Conservation (phyloP, 306 rosid species). For the Vigna unguiculata region DNA sequence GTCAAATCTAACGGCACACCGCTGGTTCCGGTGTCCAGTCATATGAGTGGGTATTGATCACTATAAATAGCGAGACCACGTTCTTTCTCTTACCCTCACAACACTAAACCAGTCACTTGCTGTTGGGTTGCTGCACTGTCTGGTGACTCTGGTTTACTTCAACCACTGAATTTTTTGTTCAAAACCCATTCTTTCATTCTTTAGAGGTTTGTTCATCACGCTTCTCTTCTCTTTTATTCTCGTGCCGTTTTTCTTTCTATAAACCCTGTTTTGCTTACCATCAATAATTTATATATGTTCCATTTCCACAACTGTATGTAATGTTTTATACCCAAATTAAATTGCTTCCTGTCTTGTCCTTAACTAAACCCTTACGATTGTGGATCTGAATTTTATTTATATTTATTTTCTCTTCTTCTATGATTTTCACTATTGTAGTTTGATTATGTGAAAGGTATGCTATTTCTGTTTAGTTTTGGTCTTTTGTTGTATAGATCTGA, state of each 20-base stretch:
- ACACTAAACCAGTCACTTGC: slow-evolving; percentile 1
- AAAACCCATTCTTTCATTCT: slow-evolving; percentile 35
- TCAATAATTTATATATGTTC: not conserved
- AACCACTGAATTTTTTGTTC: slow-evolving; percentile 19
- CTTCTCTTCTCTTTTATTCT: not conserved
- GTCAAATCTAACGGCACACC: slow-evolving; percentile 53
- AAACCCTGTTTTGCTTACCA: not conserved
- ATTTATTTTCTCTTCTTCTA: not conserved
- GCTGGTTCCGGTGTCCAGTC: slow-evolving; percentile 60
- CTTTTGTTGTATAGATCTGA: slow-evolving; percentile 36
- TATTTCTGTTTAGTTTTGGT: not conserved
- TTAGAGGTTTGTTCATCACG: slow-evolving; percentile 42
- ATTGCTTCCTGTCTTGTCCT: not conserved
- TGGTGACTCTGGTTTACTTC: slow-evolving; percentile 5
- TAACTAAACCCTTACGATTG: not conserved
- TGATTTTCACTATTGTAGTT: slow-evolving; percentile 6
- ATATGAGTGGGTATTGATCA: not conserved
- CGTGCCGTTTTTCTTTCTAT: too few species aligned
- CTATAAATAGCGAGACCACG: slow-evolving; percentile 51
- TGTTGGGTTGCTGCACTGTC: not conserved
- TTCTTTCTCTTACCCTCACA: not conserved
- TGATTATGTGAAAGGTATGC: not conserved
- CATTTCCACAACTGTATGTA: not conserved
- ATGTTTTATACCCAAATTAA: not conserved
- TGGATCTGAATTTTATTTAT: slow-evolving; percentile 38